Evolutionary conservation across 371 early-diverging fungal species (phyloP).

Genomic region (Globomyces sp.): DNA sequence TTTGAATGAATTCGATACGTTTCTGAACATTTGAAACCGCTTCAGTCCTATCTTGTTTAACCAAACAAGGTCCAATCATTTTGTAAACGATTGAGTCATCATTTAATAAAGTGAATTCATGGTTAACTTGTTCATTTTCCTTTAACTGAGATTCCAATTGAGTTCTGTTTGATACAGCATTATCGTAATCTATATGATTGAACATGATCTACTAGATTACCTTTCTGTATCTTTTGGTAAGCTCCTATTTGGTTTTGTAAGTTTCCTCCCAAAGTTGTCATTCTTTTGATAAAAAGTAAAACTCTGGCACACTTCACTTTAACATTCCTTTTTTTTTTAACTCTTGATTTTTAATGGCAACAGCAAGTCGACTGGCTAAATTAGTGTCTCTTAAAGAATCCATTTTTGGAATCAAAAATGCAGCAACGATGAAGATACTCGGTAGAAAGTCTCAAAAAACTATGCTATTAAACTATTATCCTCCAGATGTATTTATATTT

Average conservation of each 20-base stretch:
- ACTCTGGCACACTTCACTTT: no score
- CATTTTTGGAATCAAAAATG: not conserved
- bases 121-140: conserved; percentile 90
- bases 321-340: conserved; percentile 1
- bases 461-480: conserved; percentile 31
- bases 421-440: no score
- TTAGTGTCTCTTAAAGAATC: not conserved
- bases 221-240: not conserved
- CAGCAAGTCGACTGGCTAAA: not conserved
- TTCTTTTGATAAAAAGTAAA: not conserved
- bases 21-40: conserved; percentile 87
- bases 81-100: conserved; percentile 87
- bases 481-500: conserved; percentile 30
- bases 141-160: conserved; percentile 91
- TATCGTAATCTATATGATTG: conserved; percentile 64
- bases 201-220: no score
- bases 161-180: conserved; percentile 73
- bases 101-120: conserved; percentile 84
- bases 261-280: not conserved
- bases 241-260: not conserved
- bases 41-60: conserved; percentile 71
- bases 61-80: conserved; percentile 91
- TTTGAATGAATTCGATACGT: conserved; percentile 85
- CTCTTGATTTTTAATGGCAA: not conserved
- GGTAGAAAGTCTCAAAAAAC: not conserved